Conservation (phyloP, 345 rosid genomes). For the Reutealis trisperma region DNA sequence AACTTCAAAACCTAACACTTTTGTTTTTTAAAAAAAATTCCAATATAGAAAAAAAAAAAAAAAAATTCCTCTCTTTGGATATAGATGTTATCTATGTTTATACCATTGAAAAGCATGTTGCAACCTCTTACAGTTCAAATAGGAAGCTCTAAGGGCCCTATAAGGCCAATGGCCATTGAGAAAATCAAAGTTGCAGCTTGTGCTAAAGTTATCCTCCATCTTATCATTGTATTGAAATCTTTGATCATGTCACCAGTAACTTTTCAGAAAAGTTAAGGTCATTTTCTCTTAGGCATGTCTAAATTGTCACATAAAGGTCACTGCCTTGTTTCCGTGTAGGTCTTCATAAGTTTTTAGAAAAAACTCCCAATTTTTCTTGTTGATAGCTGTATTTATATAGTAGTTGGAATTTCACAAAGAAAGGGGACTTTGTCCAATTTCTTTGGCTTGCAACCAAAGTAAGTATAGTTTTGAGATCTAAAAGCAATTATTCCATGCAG, state of each 20-base stretch:
- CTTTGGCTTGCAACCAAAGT: neutral
- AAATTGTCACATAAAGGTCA: neutral
- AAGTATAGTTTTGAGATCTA: neutral
- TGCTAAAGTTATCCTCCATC: neutral
- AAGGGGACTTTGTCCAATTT: neutral
- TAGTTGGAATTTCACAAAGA: neutral
- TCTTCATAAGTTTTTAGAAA: neutral
- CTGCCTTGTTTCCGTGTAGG: neutral
- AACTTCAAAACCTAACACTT: neutral
- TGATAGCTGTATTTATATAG: neutral
- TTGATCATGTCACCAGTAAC: neutral
- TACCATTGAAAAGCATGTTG: conserved; percentile 8
- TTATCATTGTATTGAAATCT: neutral
- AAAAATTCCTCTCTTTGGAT: neutral
- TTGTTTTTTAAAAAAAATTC: too few relatives aligned
- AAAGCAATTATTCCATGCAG: neutral
- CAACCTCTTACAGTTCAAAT: conserved; percentile 9
- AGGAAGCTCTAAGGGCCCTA: neutral
- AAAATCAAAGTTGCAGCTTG: neutral
- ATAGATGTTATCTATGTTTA: conserved; percentile 3
- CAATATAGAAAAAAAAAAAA: too few relatives aligned
- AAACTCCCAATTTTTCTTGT: neutral
- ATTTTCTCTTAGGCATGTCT: conserved; percentile 6
- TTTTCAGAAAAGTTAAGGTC: neutral
- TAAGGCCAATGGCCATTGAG: neutral